Percentiles rank a stretch among this genome's conserved stretches.
phyloP scores from a whole-genome alignment of 2,329 filamentous ascomycete species.

The Sordariomycetes sp. region DNA sequence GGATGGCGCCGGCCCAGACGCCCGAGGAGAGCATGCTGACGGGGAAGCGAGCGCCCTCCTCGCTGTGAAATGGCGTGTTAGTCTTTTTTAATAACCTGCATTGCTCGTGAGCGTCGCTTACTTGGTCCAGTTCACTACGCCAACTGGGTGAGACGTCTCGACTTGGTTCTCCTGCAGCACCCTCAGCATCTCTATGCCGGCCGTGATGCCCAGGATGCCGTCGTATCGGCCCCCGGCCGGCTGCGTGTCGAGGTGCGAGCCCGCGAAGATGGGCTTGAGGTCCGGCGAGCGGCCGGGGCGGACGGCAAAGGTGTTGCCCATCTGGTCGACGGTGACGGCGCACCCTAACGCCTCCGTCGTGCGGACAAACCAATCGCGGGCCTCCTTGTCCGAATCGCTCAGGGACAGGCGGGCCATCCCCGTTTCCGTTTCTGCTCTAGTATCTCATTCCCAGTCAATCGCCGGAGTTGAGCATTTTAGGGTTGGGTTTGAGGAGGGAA shows the following conservation, averaged over 20 bases:
- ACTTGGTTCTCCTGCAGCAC: conserved; percentile 44
- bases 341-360: conserved; percentile 55
- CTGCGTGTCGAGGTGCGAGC: conserved; percentile 59
- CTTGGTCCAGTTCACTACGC: conserved; percentile 73
- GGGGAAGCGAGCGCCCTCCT: conserved; percentile 74
- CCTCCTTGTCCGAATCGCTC: conserved; percentile 59
- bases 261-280: conserved; percentile 50
- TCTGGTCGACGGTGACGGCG: conserved; percentile 56
- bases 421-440: conserved; percentile 36
- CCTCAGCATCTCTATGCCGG: conserved; percentile 63
- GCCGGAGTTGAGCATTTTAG: too few relatives aligned
- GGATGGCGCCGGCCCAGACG: conserved; percentile 63
- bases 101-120: conserved; percentile 12
- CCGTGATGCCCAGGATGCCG: conserved; percentile 64
- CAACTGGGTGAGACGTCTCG: conserved; percentile 60
- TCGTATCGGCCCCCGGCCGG: conserved; percentile 60
- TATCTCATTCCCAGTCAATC: too few relatives aligned
- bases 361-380: conserved; percentile 64
- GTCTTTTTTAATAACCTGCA: neutral
- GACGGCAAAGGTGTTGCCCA: conserved; percentile 71
- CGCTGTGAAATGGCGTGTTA: conserved; percentile 28
- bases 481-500: too few relatives aligned
- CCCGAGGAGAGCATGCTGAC: conserved; percentile 65
- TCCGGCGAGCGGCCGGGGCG: conserved; percentile 47
- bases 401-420: conserved; percentile 70